phyloP scores from a whole-genome alignment of 2,329 filamentous ascomycete genomes.

The Dryadomyces quercus-mongolicae region DNA sequence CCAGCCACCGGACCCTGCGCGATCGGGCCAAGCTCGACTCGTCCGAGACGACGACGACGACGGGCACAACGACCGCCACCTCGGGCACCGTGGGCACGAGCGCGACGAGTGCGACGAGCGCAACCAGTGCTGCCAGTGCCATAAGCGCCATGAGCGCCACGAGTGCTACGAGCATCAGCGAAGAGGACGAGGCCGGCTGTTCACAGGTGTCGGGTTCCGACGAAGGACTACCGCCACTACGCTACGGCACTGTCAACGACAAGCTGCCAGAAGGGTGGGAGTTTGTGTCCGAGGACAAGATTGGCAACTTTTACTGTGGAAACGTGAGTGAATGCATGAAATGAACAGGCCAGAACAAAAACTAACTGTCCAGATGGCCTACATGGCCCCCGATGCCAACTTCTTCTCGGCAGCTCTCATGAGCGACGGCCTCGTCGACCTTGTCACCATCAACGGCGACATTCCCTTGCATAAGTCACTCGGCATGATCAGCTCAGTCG shows the following conservation, averaged over 20 bases:
- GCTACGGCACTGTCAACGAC: slow-evolving; percentile 71
- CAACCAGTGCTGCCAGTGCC: not conserved
- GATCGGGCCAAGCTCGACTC: slow-evolving; percentile 5
- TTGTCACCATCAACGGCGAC: slow-evolving; percentile 69
- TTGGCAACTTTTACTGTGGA: slow-evolving; percentile 89
- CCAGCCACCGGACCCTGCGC: not conserved
- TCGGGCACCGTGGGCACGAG: too few relatives aligned
- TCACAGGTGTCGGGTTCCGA: not conserved
- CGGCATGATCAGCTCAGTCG: slow-evolving; percentile 58
- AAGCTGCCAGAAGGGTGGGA: slow-evolving; percentile 69
- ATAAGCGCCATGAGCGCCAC: not conserved
- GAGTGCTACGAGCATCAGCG: not conserved
- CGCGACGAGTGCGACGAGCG: not conserved
- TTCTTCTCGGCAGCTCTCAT: slow-evolving; percentile 80
- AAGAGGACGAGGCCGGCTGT: not conserved
- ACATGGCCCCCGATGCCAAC: slow-evolving; percentile 75
- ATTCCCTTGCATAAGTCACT: slow-evolving; percentile 55
- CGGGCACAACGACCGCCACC: not conserved
- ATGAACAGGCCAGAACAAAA: not conserved
- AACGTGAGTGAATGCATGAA: slow-evolving; percentile 52
- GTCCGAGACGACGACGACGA: not conserved
- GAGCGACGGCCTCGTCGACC: slow-evolving; percentile 74
- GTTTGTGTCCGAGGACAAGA: slow-evolving; percentile 56
- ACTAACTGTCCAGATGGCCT: slow-evolving; percentile 53
- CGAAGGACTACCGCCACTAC: slow-evolving; percentile 52